Evolutionary conservation across 2,329 filamentous ascomycete species (phyloP).

Genomic region (Hysterium pulicare): DNA sequence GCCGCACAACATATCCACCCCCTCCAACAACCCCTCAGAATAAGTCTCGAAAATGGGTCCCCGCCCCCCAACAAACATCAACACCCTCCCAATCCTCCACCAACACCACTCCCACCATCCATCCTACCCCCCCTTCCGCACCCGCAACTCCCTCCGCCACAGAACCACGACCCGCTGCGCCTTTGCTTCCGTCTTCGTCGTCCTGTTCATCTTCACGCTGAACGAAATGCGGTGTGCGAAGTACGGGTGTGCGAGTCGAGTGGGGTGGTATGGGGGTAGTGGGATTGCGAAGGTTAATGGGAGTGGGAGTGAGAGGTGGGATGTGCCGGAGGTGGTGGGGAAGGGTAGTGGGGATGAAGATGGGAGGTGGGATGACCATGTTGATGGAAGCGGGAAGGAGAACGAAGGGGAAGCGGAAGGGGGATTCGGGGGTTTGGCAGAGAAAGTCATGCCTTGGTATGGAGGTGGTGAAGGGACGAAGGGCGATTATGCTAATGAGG

Average conservation of each 20-base stretch:
- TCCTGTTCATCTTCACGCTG: not conserved
- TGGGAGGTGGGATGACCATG: not conserved
- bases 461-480: not conserved
- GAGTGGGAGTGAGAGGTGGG: not conserved
- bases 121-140: conserved; percentile 3
- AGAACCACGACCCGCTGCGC: not conserved
- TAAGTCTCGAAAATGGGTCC: no score
- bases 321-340: not conserved
- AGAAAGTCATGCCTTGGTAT: not conserved
- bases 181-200: not conserved
- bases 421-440: not conserved
- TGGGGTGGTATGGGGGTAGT: not conserved
- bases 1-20: no score
- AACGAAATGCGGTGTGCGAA: not conserved
- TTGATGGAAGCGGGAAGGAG: not conserved
- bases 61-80: not conserved
- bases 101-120: not conserved
- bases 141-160: not conserved
- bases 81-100: not conserved
- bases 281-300: not conserved
- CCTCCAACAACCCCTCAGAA: no score
- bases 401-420: not conserved
- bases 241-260: not conserved
- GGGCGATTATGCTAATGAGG: not conserved
- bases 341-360: not conserved